These are phyloP conservation scores for Saccharomycopsis amapae DNA, from an alignment of 805 yeast species.

Conservation along the genomic window DNA sequence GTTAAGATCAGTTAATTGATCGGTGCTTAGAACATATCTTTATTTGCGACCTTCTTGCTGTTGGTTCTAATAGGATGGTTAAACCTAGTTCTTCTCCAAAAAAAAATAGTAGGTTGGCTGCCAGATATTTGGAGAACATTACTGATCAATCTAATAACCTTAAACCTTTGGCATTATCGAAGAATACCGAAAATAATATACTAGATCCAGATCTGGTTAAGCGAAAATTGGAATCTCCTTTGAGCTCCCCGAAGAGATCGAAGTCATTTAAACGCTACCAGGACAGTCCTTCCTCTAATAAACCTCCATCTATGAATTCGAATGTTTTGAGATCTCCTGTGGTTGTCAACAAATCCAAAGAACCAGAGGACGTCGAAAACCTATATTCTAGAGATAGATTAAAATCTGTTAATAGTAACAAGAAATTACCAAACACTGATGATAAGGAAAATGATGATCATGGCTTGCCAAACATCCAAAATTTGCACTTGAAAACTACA, in stretches of 20 bases:
- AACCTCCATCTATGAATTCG: background rate
- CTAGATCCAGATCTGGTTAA: background rate
- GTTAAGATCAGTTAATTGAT: background rate
- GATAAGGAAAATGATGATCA: constrained; percentile 7
- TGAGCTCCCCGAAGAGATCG: constrained; percentile 9
- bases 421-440: background rate
- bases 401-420: background rate
- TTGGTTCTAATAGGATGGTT: background rate
- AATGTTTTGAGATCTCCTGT: background rate
- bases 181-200: background rate
- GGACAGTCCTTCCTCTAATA: background rate
- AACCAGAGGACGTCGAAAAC: background rate
- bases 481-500: too few species aligned
- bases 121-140: constrained; percentile 17
- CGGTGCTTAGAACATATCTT: too few species aligned
- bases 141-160: constrained; percentile 9
- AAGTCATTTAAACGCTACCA: constrained; percentile 1
- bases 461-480: too few species aligned
- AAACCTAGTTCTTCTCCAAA: background rate
- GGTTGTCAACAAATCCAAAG: background rate
- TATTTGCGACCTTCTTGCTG: too few species aligned
- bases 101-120: constrained; percentile 12
- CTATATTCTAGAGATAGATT: constrained; percentile 10
- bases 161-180: background rate
- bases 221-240: constrained; percentile 8